A percentile compares a stretch with the other conserved stretches of the same genome.
These are phyloP conservation scores for Geranium rotundifolium DNA, from an alignment of 345 rosid species.

Conservation along the genomic window DNA sequence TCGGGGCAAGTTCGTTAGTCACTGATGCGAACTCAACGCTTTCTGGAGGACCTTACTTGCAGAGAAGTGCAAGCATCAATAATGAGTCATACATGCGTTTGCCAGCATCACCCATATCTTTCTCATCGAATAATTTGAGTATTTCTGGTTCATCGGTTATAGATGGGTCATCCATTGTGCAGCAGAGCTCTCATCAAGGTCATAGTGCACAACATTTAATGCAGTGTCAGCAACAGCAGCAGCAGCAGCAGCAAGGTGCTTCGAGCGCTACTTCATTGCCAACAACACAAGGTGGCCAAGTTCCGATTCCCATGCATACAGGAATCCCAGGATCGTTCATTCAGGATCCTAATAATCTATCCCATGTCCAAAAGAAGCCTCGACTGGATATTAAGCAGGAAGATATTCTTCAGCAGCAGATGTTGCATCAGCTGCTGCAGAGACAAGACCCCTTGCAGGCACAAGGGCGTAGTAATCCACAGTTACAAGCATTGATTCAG, in stretches of 20 bases:
- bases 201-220: slow-evolving; percentile 44
- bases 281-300: slow-evolving; percentile 49
- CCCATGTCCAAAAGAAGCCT: slow-evolving; percentile 67
- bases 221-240: slow-evolving; percentile 41
- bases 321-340: slow-evolving; percentile 54
- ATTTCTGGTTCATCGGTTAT: slow-evolving; percentile 77
- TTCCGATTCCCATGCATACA: slow-evolving; percentile 45
- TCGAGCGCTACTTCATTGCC: slow-evolving; percentile 70
- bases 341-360: slow-evolving; percentile 61
- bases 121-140: slow-evolving; percentile 76
- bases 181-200: slow-evolving; percentile 56
- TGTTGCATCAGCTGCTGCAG: slow-evolving; percentile 73
- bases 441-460: slow-evolving; percentile 70
- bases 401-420: slow-evolving; percentile 76
- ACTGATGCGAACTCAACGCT: slow-evolving; percentile 94
- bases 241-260: slow-evolving; percentile 49
- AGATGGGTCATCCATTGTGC: slow-evolving; percentile 78
- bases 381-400: slow-evolving; percentile 85
- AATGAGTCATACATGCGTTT: slow-evolving; percentile 88
- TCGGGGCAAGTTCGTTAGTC: slow-evolving; percentile 86
- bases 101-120: slow-evolving; percentile 91
- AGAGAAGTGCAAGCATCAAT: slow-evolving; percentile 92
- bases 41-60: slow-evolving; percentile 80
- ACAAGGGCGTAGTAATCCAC: slow-evolving; percentile 52
- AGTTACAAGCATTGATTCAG: slow-evolving; percentile 59